Conservation (phyloP, 2,329 filamentous ascomycete genomes). For the Colletotrichum lindemuthianum region DNA sequence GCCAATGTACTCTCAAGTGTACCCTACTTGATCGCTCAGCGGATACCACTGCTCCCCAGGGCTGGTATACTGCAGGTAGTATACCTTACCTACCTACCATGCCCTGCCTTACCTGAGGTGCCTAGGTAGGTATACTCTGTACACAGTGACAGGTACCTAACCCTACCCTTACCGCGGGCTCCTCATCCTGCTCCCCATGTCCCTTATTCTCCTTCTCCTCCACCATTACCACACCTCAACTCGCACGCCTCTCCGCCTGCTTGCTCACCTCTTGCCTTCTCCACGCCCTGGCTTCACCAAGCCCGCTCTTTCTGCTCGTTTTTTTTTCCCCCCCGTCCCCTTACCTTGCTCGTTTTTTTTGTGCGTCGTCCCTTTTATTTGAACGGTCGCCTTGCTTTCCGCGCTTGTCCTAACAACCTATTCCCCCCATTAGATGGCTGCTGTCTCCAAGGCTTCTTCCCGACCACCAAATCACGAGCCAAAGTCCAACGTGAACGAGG, state of each 20-base stretch:
- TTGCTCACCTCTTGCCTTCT: slow-evolving; percentile 17
- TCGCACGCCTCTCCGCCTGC: slow-evolving; percentile 22
- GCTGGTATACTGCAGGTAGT: too few species aligned
- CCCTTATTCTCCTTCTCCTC: slow-evolving; percentile 33
- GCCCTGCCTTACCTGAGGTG: too few species aligned
- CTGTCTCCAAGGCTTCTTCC: slow-evolving; percentile 35
- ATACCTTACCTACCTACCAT: not conserved
- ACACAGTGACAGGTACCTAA: slow-evolving; percentile 7
- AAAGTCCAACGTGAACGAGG: slow-evolving; percentile 25
- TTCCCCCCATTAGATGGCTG: slow-evolving; percentile 35
- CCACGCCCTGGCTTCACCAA: slow-evolving; percentile 36
- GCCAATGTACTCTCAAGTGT: slow-evolving; percentile 31
- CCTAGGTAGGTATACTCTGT: too few species aligned
- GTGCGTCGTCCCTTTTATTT: slow-evolving; percentile 34
- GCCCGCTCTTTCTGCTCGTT: slow-evolving; percentile 33
- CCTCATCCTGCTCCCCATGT: slow-evolving; percentile 30
- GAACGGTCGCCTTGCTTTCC: slow-evolving; percentile 31
- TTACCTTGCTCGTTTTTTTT: slow-evolving; percentile 26
- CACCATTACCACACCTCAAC: slow-evolving; percentile 20
- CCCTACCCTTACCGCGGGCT: not conserved
- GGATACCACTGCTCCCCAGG: too few species aligned
- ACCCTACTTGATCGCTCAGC: not conserved
- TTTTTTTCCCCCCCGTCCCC: slow-evolving; percentile 33
- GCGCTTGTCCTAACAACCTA: slow-evolving; percentile 20
- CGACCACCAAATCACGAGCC: slow-evolving; percentile 35